These are phyloP conservation scores for Fonsecaea monophora DNA, from an alignment of 2,329 filamentous ascomycete genomes.

Conservation along the genomic window DNA sequence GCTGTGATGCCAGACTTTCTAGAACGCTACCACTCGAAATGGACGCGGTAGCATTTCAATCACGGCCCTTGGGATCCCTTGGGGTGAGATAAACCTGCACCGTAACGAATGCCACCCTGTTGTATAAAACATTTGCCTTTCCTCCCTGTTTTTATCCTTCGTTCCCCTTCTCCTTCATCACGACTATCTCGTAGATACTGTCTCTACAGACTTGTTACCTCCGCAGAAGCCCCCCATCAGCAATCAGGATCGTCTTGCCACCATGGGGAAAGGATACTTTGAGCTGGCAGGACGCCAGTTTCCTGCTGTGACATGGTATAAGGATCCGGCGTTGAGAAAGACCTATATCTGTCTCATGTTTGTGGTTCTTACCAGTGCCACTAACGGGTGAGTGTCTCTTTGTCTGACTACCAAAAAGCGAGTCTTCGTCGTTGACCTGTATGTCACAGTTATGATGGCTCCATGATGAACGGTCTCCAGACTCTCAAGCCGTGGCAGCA, in stretches of 20 bases:
- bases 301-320: constrained; percentile 63
- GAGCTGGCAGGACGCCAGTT: constrained; percentile 48
- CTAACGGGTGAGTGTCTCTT: constrained; percentile 33
- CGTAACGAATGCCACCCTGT: constrained; percentile 21
- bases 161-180: constrained; percentile 18
- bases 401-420: neutral
- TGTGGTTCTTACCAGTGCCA: constrained; percentile 66
- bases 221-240: neutral
- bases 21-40: constrained; percentile 22
- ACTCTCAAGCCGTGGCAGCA: constrained; percentile 34
- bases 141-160: neutral
- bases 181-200: constrained; percentile 16
- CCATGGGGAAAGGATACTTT: constrained; percentile 35
- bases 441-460: constrained; percentile 34
- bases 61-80: neutral
- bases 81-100: constrained; percentile 20
- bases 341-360: constrained; percentile 63
- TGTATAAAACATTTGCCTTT: constrained; percentile 24
- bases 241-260: constrained; percentile 11
- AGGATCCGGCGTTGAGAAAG: constrained; percentile 63
- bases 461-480: constrained; percentile 39
- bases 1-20: constrained; percentile 25
- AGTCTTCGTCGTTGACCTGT: neutral
- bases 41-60: constrained; percentile 21
- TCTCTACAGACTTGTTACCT: constrained; percentile 10